These are phyloP conservation scores for Lachnellula suecica DNA, from an alignment of 2,329 filamentous ascomycete genomes.

Conservation along the genomic window DNA sequence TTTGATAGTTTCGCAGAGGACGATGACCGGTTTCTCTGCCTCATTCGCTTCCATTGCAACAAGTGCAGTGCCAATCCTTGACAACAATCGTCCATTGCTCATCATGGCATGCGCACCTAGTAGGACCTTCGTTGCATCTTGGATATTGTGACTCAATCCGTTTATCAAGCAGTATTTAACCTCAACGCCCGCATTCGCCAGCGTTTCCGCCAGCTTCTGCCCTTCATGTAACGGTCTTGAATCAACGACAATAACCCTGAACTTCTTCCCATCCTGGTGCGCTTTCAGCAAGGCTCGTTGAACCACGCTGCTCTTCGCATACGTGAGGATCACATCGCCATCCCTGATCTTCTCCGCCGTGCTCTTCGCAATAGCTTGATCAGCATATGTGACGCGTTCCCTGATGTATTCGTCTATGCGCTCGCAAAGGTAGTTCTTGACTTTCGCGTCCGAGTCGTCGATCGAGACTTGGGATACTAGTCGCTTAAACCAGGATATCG, in stretches of 20 bases:
- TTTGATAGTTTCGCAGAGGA: constrained; percentile 93
- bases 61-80: constrained; percentile 80
- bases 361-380: constrained; percentile 78
- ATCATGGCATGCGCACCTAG: constrained; percentile 93
- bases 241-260: constrained; percentile 84
- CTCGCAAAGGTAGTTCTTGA: constrained; percentile 75
- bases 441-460: constrained; percentile 75
- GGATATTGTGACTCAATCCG: constrained; percentile 72
- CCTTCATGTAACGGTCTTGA: constrained; percentile 70
- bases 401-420: constrained; percentile 88
- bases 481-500: constrained; percentile 91
- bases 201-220: constrained; percentile 66
- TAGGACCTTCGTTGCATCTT: constrained; percentile 62
- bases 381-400: constrained; percentile 84
- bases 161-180: constrained; percentile 83
- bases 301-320: constrained; percentile 81
- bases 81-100: constrained; percentile 89
- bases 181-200: constrained; percentile 66
- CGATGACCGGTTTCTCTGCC: constrained; percentile 76
- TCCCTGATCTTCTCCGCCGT: constrained; percentile 74
- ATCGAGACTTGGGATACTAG: constrained; percentile 89
- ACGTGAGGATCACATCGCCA: constrained; percentile 83
- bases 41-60: constrained; percentile 81
- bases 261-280: constrained; percentile 66
- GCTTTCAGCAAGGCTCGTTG: constrained; percentile 79